Evolutionary conservation across 2,329 filamentous ascomycete genomes (phyloP).

Genomic region (Trichoderma brevicompactum): DNA sequence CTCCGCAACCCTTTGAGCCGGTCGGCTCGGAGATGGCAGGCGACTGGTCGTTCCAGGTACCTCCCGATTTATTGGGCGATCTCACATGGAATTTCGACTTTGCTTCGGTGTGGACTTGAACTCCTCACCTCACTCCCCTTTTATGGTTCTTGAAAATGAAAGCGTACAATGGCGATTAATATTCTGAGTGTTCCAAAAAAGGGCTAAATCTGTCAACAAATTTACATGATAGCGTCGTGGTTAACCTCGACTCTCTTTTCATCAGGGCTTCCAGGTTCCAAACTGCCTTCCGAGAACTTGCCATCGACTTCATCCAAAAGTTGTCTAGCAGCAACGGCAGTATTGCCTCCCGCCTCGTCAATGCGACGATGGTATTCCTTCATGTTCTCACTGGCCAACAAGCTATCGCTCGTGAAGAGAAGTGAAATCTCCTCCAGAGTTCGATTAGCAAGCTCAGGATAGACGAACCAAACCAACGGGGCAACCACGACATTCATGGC

Average conservation of each 20-base stretch:
- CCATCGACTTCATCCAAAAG: constrained; percentile 35
- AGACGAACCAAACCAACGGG: constrained; percentile 53
- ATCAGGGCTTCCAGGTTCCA: constrained; percentile 16
- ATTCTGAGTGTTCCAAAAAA: constrained; percentile 11
- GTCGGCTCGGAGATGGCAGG: constrained; percentile 15
- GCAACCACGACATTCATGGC: constrained; percentile 56
- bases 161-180: neutral
- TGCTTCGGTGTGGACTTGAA: constrained; percentile 14
- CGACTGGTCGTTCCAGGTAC: constrained; percentile 48
- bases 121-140: neutral
- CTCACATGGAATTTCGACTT: constrained; percentile 32
- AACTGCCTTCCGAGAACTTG: constrained; percentile 4
- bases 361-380: constrained; percentile 39
- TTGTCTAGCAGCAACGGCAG: constrained; percentile 32
- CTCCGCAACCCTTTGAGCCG: neutral
- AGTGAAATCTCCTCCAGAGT: constrained; percentile 44
- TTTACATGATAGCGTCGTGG: constrained; percentile 13
- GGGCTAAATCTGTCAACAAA: constrained; percentile 22
- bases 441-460: constrained; percentile 31
- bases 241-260: constrained; percentile 22
- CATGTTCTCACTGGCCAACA: constrained; percentile 52
- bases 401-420: constrained; percentile 53
- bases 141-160: constrained; percentile 3
- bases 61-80: constrained; percentile 51
- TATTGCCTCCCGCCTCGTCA: constrained; percentile 33